Percentiles rank a stretch among this genome's conserved stretches.
phyloP scores from a whole-genome alignment of 139 green algal species.

The Coelastrella sp. region DNA sequence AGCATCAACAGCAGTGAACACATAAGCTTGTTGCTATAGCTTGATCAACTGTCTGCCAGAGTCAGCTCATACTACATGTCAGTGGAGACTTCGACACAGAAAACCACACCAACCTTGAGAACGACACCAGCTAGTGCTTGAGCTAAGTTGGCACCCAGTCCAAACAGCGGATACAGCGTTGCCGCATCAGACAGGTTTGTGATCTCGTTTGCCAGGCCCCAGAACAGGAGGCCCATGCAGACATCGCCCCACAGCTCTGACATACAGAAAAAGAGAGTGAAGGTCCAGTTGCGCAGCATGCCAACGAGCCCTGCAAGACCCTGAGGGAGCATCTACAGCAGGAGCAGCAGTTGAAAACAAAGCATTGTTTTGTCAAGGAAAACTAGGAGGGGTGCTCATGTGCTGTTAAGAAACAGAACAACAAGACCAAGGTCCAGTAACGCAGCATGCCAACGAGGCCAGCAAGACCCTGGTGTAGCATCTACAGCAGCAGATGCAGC shows the following conservation, averaged over 20 bases:
- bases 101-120: slow-evolving; percentile 64
- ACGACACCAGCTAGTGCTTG: slow-evolving; percentile 82
- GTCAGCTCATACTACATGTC: background rate
- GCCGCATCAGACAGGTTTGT: slow-evolving; percentile 89
- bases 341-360: slow-evolving; percentile 13
- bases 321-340: slow-evolving; percentile 57
- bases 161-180: slow-evolving; percentile 96
- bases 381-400: background rate
- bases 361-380: background rate
- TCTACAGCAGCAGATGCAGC: background rate
- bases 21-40: no score
- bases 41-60: no score
- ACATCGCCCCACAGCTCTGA: slow-evolving; percentile 92
- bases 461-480: no score
- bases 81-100: background rate
- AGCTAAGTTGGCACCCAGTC: slow-evolving; percentile 95
- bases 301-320: slow-evolving; percentile 80
- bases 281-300: slow-evolving; percentile 96
- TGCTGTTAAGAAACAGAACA: no score
- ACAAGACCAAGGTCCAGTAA: no score
- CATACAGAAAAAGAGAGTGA: slow-evolving; percentile 95
- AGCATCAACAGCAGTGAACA: background rate
- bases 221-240: slow-evolving; percentile 87
- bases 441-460: no score
- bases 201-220: slow-evolving; percentile 96